Evolutionary conservation across 2,329 filamentous ascomycete genomes (phyloP), one percentile per base, ranked within the genome.

Genomic region (Aspergillus vadensis): DNA sequence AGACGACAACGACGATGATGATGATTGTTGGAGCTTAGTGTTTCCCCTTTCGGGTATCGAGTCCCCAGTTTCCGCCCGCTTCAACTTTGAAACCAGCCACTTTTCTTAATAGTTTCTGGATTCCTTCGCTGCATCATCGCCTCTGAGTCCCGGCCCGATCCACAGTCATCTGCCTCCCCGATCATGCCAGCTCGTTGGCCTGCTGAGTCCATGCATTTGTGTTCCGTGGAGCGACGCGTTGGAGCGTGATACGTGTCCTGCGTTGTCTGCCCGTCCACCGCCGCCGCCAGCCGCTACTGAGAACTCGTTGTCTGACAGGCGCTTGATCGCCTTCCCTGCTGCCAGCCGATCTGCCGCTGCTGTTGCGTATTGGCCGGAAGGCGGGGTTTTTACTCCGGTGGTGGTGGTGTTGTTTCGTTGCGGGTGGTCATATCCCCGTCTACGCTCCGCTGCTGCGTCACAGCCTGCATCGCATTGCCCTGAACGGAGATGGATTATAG

Each of bases 401-500:
- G 36, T 61, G 44, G 19, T 57, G 23, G 47, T 60, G 56, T 15
- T 55, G 52, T 43, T 30, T 44, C 38, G 15, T 44, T 17, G 38
- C 36, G 17, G 59, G 38, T 21, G 43, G 41, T 27, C 21, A 15
- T 47, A 21, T 38, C 14, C 17, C 41, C 32, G 17, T 21, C 15
- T n/a, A n/a, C 30, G 25, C 14, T 27, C 47, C 44, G 15, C 56
- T 58, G 41, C 38, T 58, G 41, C 38, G 50, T 54, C 55, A 41
- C 59, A 43, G 56, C 54, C 51, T 55, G 57, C 50, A 52, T 43
- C 54, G 32, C 21, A 59, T 27, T 30, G 27, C 41, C 47, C 49
- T 50, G 49, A 36, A 36, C 32, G 59, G 58, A 62, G 57, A 79
- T 78, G 76, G 72, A 76, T 63, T 62, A 67, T 65, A 68, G 67